These are phyloP conservation scores for Pulicaria dysenterica DNA, from an alignment of 129 eudicot genomes.

Conservation along the genomic window DNA sequence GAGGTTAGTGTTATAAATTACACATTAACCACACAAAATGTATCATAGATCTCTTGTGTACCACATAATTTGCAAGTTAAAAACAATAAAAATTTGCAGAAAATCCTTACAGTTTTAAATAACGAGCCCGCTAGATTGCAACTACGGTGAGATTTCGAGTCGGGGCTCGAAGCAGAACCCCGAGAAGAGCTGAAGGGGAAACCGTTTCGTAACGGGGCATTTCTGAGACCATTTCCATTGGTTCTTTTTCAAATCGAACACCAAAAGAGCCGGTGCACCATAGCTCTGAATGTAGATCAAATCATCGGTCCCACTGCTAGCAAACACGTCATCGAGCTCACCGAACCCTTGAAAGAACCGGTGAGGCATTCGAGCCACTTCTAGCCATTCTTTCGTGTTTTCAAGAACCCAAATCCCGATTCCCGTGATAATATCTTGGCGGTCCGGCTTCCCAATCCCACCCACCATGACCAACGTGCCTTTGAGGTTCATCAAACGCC, in stretches of 20 bases:
- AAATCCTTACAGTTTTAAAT: conserved; percentile 15
- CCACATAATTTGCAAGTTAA: conserved; percentile 25
- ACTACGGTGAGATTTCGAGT: conserved; percentile 71
- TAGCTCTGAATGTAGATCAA: conserved; percentile 90
- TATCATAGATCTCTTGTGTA: conserved; percentile 24
- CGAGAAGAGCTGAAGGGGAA: conserved; percentile 93
- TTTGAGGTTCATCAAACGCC: conserved; percentile 88
- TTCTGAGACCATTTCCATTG: conserved; percentile 97
- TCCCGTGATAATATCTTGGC: conserved; percentile 83
- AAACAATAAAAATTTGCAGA: not conserved
- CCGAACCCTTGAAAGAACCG: conserved; percentile 92
- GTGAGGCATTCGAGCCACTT: conserved; percentile 88
- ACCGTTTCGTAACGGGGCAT: conserved; percentile 88
- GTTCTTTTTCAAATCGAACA: conserved; percentile 59
- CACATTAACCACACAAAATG: conserved; percentile 31
- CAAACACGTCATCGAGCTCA: conserved; percentile 95
- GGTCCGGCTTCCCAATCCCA: conserved; percentile 92
- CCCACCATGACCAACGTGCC: conserved; percentile 88
- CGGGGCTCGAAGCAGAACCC: conserved; percentile 96
- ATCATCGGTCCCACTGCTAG: conserved; percentile 88
- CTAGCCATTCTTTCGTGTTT: conserved; percentile 79
- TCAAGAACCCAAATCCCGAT: conserved; percentile 81
- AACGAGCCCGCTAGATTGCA: not conserved
- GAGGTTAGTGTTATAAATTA: conserved; percentile 19
- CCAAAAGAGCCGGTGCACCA: conserved; percentile 87